Evolutionary conservation across 202 grass and related monocot species (phyloP).

Genomic region (Carex arenaria): DNA sequence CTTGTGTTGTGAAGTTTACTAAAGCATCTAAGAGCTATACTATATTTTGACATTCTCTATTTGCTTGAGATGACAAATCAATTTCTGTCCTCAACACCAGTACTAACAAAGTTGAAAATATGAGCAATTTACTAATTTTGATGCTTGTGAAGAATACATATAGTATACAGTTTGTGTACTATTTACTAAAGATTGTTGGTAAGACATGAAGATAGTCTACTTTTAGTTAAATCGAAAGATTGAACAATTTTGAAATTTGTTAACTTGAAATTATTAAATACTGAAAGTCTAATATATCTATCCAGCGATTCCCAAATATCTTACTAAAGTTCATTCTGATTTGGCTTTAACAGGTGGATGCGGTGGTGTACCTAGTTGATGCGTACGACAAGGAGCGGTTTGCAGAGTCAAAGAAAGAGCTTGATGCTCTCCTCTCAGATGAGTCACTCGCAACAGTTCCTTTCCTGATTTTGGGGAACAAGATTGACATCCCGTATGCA

Average conservation of each 20-base stretch:
- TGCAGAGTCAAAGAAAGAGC: conserved; percentile 88
- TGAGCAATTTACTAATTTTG: neutral
- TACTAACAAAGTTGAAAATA: neutral
- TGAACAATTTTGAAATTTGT: neutral
- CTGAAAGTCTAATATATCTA: neutral
- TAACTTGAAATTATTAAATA: neutral
- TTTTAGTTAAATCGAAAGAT: neutral
- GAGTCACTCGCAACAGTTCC: conserved; percentile 73
- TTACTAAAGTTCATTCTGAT: neutral
- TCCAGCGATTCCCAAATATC: neutral
- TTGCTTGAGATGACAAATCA: neutral
- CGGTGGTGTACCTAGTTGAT: conserved; percentile 90
- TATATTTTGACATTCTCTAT: neutral
- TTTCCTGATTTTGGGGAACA: conserved; percentile 90
- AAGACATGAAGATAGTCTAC: neutral
- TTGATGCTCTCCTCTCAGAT: conserved; percentile 74
- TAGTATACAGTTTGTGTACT: neutral
- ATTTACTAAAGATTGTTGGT: neutral
- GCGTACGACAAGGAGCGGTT: conserved; percentile 82
- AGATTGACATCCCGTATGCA: conserved; percentile 88
- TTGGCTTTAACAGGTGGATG: conserved; percentile 62
- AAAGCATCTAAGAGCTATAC: neutral
- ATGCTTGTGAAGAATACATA: neutral
- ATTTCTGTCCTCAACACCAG: neutral
- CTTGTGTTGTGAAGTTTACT: neutral